Conservation (phyloP, 2,329 filamentous ascomycete species). For the Chaetoscypha palmicola region DNA sequence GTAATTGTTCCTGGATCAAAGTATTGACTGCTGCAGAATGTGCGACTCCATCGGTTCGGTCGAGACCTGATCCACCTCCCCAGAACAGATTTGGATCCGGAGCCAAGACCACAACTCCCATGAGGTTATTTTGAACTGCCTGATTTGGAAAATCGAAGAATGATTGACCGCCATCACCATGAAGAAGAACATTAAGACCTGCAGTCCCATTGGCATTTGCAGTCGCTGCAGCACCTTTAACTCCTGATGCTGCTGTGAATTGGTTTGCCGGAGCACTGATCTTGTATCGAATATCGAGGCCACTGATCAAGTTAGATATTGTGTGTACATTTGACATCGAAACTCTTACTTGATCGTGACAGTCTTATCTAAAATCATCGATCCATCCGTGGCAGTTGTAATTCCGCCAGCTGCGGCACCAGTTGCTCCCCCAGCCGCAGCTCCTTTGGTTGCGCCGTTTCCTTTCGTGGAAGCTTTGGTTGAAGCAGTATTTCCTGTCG, state of each 20-base stretch:
- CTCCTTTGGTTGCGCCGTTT: slow-evolving; percentile 1
- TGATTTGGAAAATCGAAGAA: slow-evolving; percentile 77
- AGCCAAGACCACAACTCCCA: slow-evolving; percentile 67
- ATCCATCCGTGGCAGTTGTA: slow-evolving; percentile 43
- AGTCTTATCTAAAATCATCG: slow-evolving; percentile 48
- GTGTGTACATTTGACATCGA: not conserved
- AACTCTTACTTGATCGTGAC: slow-evolving; percentile 43
- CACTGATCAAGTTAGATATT: slow-evolving; percentile 32
- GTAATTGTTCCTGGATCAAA: slow-evolving; percentile 42
- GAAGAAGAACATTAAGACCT: slow-evolving; percentile 50
- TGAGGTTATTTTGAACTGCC: slow-evolving; percentile 64
- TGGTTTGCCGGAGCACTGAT: slow-evolving; percentile 47
- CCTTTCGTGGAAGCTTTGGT: not conserved
- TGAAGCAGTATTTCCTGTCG: not conserved
- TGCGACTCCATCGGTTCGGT: slow-evolving; percentile 47
- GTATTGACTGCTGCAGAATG: slow-evolving; percentile 50
- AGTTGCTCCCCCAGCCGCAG: not conserved
- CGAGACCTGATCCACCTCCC: slow-evolving; percentile 46
- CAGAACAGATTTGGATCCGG: slow-evolving; percentile 50
- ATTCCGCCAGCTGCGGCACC: slow-evolving; percentile 8
- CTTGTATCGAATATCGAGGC: slow-evolving; percentile 48
- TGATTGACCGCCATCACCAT: slow-evolving; percentile 53
- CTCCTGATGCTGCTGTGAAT: slow-evolving; percentile 43
- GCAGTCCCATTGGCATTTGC: slow-evolving; percentile 32
- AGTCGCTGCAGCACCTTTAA: slow-evolving; percentile 37